A percentile compares a stretch with the other conserved stretches of the same genome.
phyloP scores from a whole-genome alignment of 176 grass and related monocot genomes.

The Carex kokanica region DNA sequence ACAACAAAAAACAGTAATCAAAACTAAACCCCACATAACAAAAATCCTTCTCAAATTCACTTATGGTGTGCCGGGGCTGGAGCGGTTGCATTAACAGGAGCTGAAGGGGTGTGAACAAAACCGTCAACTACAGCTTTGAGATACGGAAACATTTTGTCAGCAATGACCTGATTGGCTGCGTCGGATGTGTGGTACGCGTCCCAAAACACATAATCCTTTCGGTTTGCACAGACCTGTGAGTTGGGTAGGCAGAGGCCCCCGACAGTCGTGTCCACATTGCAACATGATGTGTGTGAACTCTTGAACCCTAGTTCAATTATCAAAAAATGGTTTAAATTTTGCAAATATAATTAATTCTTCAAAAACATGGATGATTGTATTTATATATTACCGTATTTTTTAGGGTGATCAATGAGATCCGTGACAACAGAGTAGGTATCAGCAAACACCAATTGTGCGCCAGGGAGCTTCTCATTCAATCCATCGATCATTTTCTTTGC shows the following conservation, averaged over 20 bases:
- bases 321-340: neutral
- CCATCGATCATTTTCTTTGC: slow-evolving; percentile 38
- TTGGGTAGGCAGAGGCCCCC: slow-evolving; percentile 91
- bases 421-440: slow-evolving; percentile 71
- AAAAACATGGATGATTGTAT: neutral
- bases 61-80: neutral
- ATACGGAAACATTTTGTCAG: slow-evolving; percentile 47
- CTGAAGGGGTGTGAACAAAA: neutral
- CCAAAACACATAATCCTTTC: slow-evolving; percentile 86
- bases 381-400: slow-evolving; percentile 56
- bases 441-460: slow-evolving; percentile 43
- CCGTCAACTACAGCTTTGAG: slow-evolving; percentile 28
- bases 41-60: neutral
- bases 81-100: slow-evolving; percentile 23
- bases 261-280: slow-evolving; percentile 76
- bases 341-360: neutral
- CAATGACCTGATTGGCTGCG: slow-evolving; percentile 82
- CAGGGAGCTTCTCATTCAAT: slow-evolving; percentile 65
- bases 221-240: slow-evolving; percentile 55
- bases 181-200: slow-evolving; percentile 96
- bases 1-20: neutral
- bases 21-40: neutral
- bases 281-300: slow-evolving; percentile 83
- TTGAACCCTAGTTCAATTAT: slow-evolving; percentile 51
- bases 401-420: slow-evolving; percentile 83